Percentiles rank a stretch among this genome's conserved stretches.
phyloP scores from a whole-genome alignment of 2,329 filamentous ascomycete species.

The Fusarium clavum region DNA sequence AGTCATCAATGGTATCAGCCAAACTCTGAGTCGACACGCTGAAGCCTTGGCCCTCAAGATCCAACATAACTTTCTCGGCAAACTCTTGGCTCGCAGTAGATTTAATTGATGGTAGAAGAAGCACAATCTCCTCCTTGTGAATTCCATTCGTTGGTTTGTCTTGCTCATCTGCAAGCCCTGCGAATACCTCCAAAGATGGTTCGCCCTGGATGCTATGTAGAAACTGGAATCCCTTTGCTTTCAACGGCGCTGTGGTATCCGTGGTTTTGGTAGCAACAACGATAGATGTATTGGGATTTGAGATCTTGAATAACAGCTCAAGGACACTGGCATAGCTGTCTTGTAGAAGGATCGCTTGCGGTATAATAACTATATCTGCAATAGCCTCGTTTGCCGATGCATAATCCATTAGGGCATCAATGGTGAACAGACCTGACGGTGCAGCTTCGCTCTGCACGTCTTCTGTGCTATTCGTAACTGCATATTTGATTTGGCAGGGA shows the following conservation, averaged over 20 bases:
- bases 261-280: not conserved
- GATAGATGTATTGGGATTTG: not conserved
- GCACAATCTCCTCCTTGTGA: not conserved
- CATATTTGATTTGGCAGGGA: not conserved
- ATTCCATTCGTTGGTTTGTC: not conserved
- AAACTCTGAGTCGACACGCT: not conserved
- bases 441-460: not conserved
- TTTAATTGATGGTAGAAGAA: not conserved
- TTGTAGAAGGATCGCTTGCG: not conserved
- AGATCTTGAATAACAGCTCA: not conserved
- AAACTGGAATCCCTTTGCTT: not conserved
- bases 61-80: not conserved
- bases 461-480: not conserved
- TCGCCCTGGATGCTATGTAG: not conserved
- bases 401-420: not conserved
- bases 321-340: not conserved
- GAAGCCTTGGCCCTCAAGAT: not conserved
- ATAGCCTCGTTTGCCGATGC: not conserved
- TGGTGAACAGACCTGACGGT: not conserved
- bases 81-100: not conserved
- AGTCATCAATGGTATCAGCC: not conserved
- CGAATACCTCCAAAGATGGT: not conserved
- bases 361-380: not conserved
- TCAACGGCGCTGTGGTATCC: not conserved
- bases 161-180: not conserved